Base-by-base conservation (phyloP, 139 green algal species). In the Bryopsis sp. region DNA sequence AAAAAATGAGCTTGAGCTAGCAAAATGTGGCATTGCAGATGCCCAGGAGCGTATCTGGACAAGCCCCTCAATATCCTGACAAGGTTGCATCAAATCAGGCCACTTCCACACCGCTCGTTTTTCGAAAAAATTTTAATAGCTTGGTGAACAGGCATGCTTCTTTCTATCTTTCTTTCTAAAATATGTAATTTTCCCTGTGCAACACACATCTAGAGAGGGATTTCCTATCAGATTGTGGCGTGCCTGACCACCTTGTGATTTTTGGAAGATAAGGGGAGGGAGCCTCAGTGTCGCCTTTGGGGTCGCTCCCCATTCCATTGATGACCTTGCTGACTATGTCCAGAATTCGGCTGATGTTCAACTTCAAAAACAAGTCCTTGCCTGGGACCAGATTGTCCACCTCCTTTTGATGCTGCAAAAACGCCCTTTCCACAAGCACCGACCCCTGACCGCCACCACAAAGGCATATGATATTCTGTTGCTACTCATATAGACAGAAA, bases 1-100 rank as follows among this genome's bases (percentile, higher is more conserved):
- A 89, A 73, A 72, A 81, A 89, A 29, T 81, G 64, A 24, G 71
- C 71, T 1, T 74, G 63, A 7, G 82, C 85, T 22, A 80, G 50
- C 67, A 89, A 73, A 62, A 91, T 73, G 68, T 81, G 3, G 31
- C 15, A 1, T 54, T 73, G 19, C 33, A 73, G 29, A 64, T 48
- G 0, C 7, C 43, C 43, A 19, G 43, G 43, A 19, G 43, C 43
- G 43, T 54, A 19, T 19, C n/a, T n/a, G n/a, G n/a, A n/a, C n/a
- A n/a, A n/a, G n/a, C n/a, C n/a, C n/a, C n/a, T n/a, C n/a, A n/a
- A n/a, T n/a, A n/a, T n/a, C n/a, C n/a, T n/a, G n/a, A n/a, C n/a
- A n/a, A n/a, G n/a, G n/a, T n/a, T n/a, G n/a, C n/a, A n/a, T n/a
- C n/a, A n/a, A n/a, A n/a, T n/a, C n/a, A n/a, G n/a, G n/a, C n/a